phyloP scores from a whole-genome alignment of 108 stramenopile species.

The Fragilariopsis cylindrus region DNA sequence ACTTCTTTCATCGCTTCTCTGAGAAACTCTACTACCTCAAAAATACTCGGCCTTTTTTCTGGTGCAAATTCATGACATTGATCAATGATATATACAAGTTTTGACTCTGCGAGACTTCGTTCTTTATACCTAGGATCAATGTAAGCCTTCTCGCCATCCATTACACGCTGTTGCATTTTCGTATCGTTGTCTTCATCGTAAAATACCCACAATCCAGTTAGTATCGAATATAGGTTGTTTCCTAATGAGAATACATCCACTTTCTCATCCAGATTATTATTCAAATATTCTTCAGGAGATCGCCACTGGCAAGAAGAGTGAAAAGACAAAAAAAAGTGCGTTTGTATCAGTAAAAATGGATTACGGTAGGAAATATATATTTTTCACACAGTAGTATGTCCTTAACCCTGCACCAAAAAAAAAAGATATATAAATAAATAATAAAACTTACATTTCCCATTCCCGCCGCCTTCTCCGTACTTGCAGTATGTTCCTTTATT shows the following conservation, averaged over 20 bases:
- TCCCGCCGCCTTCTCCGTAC: constrained; percentile 49
- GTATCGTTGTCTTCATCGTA: constrained; percentile 45
- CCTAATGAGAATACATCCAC: constrained; percentile 76
- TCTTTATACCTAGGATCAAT: constrained; percentile 57
- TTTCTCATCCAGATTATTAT: constrained; percentile 52
- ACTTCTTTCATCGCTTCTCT: constrained; percentile 23
- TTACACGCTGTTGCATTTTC: constrained; percentile 28
- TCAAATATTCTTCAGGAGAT: constrained; percentile 70
- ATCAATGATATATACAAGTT: constrained; percentile 54
- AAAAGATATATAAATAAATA: not conserved
- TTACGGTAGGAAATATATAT: not conserved
- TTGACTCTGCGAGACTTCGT: constrained; percentile 51
- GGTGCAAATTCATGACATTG: constrained; percentile 53
- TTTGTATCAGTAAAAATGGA: not conserved
- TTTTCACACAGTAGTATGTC: not conserved
- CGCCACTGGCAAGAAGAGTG: constrained; percentile 32
- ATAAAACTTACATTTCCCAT: constrained; percentile 26
- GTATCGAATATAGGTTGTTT: constrained; percentile 65
- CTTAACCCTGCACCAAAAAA: not conserved
- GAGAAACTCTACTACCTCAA: constrained; percentile 60
- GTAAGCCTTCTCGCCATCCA: constrained; percentile 43
- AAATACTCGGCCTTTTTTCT: constrained; percentile 60
- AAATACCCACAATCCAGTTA: constrained; percentile 64
- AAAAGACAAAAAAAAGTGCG: not conserved
- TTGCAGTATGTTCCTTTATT: constrained; percentile 57